These are phyloP conservation scores for Schoenoplectus triqueter DNA, from an alignment of 202 grass and related monocot genomes.

Conservation along the genomic window DNA sequence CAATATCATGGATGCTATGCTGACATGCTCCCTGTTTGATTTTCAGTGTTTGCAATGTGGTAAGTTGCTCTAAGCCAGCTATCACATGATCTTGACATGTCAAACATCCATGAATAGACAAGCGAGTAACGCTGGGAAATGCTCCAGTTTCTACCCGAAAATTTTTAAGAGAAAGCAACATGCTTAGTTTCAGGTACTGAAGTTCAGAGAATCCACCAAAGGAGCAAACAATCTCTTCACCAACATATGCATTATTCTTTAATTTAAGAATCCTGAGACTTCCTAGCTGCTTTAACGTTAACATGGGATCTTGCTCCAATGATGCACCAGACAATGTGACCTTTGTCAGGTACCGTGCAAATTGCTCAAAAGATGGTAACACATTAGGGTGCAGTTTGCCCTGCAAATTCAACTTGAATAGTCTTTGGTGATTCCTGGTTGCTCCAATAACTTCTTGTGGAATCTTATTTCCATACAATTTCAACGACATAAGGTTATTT, in stretches of 20 bases:
- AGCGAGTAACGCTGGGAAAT: neutral
- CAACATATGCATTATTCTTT: neutral
- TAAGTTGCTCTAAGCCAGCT: neutral
- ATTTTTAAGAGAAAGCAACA: neutral
- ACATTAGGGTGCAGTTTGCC: neutral
- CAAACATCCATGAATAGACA: neutral
- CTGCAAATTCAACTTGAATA: conserved; percentile 5
- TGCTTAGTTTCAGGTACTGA: neutral
- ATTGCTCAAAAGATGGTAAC: neutral
- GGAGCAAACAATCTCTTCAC: neutral
- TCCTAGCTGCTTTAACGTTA: neutral
- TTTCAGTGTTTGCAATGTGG: neutral
- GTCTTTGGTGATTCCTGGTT: neutral
- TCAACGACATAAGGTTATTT: neutral
- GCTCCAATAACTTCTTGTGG: neutral
- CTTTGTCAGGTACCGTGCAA: neutral
- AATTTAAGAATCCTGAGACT: conserved; percentile 14
- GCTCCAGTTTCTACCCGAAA: neutral
- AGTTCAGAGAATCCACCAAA: neutral
- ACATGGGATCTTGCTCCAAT: neutral
- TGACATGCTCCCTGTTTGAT: neutral
- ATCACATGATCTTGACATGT: neutral
- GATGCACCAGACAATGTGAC: neutral
- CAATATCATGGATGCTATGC: neutral
- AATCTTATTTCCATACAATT: neutral